Evolutionary conservation across 345 rosid species (phyloP).

Genomic region (Salix brachista): DNA sequence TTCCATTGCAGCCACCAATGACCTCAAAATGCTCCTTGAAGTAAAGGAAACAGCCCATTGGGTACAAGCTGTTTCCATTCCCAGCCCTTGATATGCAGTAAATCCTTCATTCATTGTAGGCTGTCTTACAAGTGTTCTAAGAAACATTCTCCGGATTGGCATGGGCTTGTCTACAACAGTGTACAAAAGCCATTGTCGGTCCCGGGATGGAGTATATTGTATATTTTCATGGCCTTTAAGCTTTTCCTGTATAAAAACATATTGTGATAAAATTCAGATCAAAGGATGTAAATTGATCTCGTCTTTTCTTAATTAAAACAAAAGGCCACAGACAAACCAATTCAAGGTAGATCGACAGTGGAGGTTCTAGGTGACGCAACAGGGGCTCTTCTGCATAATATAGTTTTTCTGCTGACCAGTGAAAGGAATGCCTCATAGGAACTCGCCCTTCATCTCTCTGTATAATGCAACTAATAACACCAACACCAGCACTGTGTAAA

Average conservation of each 20-base stretch:
- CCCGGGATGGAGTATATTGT: conserved; percentile 73
- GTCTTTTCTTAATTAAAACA: background rate
- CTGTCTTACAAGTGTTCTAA: conserved; percentile 92
- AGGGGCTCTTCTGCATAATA: conserved; percentile 89
- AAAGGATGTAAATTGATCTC: background rate
- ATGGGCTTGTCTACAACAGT: conserved; percentile 76
- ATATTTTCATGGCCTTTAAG: conserved; percentile 77
- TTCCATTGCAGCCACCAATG: conserved; percentile 90
- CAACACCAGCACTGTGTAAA: conserved; percentile 77
- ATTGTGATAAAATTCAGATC: conserved; percentile 12
- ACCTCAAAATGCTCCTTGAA: conserved; percentile 77
- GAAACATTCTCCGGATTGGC: conserved; percentile 86
- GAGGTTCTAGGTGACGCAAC: conserved; percentile 96
- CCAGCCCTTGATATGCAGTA: conserved; percentile 55
- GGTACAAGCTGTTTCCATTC: conserved; percentile 36
- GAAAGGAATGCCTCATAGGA: conserved; percentile 97
- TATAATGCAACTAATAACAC: conserved; percentile 92
- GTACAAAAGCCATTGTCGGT: conserved; percentile 95
- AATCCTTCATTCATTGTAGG: conserved; percentile 62
- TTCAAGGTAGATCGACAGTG: conserved; percentile 91
- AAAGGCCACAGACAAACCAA: conserved; percentile 46
- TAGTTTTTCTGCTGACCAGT: conserved; percentile 78
- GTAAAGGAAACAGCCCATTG: conserved; percentile 60
- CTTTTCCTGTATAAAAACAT: conserved; percentile 66
- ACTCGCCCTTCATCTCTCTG: conserved; percentile 98